Evolutionary conservation across 1,139 yeast species (phyloP).

Genomic region (Nakaseomyces uthaithaninus): DNA sequence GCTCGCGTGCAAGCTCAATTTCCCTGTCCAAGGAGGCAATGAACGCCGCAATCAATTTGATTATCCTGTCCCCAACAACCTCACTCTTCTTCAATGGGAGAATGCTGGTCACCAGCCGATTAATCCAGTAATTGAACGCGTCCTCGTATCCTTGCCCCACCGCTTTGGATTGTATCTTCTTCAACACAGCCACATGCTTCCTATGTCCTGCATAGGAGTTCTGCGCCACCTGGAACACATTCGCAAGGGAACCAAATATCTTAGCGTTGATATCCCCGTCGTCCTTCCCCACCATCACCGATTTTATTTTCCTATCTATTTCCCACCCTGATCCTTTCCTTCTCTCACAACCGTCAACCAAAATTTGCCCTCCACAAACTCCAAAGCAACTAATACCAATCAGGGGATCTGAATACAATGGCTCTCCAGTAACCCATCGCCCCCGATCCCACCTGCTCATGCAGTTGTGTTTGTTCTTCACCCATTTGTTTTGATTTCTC

Average conservation of each 20-base stretch:
- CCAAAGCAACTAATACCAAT: no score
- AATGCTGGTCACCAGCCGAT: constrained; percentile 54
- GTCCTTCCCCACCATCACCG: not conserved
- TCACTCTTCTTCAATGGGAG: constrained; percentile 65
- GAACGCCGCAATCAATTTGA: constrained; percentile 64
- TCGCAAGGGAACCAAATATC: constrained; percentile 45
- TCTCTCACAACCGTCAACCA: no score
- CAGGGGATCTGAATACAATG: no score
- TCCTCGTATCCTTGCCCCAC: constrained; percentile 44
- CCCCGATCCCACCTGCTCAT: no score
- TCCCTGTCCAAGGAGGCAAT: constrained; percentile 35
- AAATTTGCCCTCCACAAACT: no score
- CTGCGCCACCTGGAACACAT: constrained; percentile 79
- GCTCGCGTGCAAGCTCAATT: constrained; percentile 34
- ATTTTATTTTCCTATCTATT: not conserved
- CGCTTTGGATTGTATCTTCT: constrained; percentile 52
- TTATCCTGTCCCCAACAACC: constrained; percentile 65
- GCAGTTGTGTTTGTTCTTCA: no score
- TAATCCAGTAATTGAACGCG: constrained; percentile 52
- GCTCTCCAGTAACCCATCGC: no score
- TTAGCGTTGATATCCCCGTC: constrained; percentile 27
- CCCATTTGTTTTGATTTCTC: no score
- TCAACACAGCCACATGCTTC: constrained; percentile 58
- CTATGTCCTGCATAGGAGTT: constrained; percentile 63
- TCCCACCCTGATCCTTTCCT: not conserved